phyloP scores from a whole-genome alignment of 257 asterid genomes.

The Dorcoceras hygrometricum region DNA sequence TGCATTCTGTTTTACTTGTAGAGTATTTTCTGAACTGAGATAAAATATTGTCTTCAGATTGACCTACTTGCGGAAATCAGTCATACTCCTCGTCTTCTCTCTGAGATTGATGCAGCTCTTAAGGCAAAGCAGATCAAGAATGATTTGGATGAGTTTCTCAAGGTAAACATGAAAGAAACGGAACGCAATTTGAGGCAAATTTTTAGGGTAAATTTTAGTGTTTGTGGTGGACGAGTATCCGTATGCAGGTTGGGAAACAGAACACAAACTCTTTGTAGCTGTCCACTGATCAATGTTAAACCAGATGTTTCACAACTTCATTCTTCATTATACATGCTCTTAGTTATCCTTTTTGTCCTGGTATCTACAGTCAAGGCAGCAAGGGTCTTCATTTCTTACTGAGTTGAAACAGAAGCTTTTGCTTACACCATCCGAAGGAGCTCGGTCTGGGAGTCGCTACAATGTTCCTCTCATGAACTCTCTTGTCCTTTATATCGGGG shows the following conservation, averaged over 20 bases:
- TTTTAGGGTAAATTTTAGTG: not conserved
- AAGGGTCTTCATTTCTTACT: slow-evolving; percentile 68
- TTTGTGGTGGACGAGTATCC: not conserved
- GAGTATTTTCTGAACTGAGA: slow-evolving; percentile 6
- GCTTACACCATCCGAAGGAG: slow-evolving; percentile 67
- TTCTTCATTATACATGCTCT: slow-evolving; percentile 16
- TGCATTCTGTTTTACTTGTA: slow-evolving; percentile 10
- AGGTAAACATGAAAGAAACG: slow-evolving; percentile 44
- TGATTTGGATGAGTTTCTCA: slow-evolving; percentile 86
- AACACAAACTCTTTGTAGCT: not conserved
- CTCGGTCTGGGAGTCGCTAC: slow-evolving; percentile 86
- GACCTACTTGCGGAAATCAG: slow-evolving; percentile 86
- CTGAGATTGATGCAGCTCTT: slow-evolving; percentile 94
- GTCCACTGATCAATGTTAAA: not conserved
- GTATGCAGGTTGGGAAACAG: not conserved
- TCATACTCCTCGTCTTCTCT: slow-evolving; percentile 82
- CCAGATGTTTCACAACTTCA: not conserved
- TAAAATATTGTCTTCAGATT: slow-evolving; percentile 44
- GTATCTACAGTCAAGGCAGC: slow-evolving; percentile 67
- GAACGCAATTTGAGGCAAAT: slow-evolving; percentile 3
- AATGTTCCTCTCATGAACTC: slow-evolving; percentile 89
- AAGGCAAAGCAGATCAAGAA: slow-evolving; percentile 75
- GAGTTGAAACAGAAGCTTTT: slow-evolving; percentile 87
- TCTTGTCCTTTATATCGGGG: slow-evolving; percentile 86
- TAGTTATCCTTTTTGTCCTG: slow-evolving; percentile 15